These are phyloP conservation scores for Fusarium napiforme DNA, from an alignment of 2,329 filamentous ascomycete species.

Conservation along the genomic window DNA sequence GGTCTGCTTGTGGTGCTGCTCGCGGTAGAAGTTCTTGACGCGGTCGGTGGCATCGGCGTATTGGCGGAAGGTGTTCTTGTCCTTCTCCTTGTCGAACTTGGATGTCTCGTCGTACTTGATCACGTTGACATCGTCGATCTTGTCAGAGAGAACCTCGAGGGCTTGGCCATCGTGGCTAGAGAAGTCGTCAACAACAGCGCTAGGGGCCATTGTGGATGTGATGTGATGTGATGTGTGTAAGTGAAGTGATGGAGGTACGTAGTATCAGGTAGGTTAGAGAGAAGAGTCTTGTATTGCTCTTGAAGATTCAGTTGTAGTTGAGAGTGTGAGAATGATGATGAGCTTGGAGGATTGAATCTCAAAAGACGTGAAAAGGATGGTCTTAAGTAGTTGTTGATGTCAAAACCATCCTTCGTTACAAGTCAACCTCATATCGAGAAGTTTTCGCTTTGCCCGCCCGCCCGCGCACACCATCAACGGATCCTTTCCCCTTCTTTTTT, in stretches of 20 bases:
- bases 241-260: slow-evolving; percentile 7
- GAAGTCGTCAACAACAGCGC: slow-evolving; percentile 41
- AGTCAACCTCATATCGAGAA: slow-evolving; percentile 5
- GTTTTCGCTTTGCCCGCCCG: slow-evolving; percentile 3
- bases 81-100: slow-evolving; percentile 78
- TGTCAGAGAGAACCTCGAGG: slow-evolving; percentile 62
- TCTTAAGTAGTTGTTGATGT: slow-evolving; percentile 32
- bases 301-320: background rate
- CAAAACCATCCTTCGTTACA: background rate
- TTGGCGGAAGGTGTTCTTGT: slow-evolving; percentile 83
- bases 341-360: slow-evolving; percentile 9
- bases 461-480: slow-evolving; percentile 7
- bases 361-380: slow-evolving; percentile 1
- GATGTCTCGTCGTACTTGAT: slow-evolving; percentile 64
- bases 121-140: slow-evolving; percentile 63
- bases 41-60: slow-evolving; percentile 86
- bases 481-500: slow-evolving; percentile 18
- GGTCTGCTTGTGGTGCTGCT: slow-evolving; percentile 77
- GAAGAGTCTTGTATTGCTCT: background rate
- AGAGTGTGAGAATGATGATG: slow-evolving; percentile 21
- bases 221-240: slow-evolving; percentile 11
- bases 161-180: slow-evolving; percentile 40
- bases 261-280: background rate
- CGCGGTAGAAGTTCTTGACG: slow-evolving; percentile 87
- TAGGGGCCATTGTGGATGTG: slow-evolving; percentile 42